Conservation (phyloP, 1,284 basidiomycete genomes). For the Naganishia sp. region DNA sequence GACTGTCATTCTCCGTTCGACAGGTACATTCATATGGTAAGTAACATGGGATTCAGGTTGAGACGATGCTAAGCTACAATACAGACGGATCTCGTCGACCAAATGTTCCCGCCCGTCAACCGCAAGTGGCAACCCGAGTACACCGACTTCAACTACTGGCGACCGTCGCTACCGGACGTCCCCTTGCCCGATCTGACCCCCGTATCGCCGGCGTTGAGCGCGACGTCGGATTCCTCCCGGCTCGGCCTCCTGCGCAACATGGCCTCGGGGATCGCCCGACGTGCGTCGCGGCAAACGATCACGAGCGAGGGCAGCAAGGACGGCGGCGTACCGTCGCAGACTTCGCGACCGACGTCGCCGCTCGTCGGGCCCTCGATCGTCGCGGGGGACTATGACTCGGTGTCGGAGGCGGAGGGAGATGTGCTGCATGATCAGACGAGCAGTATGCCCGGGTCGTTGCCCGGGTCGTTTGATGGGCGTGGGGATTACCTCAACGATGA, state of each 20-base stretch:
- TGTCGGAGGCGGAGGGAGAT: slow-evolving; percentile 30
- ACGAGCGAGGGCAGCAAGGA: slow-evolving; percentile 48
- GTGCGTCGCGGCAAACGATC: slow-evolving; percentile 44
- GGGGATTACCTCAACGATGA: slow-evolving; percentile 39
- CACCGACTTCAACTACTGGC: slow-evolving; percentile 98
- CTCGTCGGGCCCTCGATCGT: slow-evolving; percentile 34
- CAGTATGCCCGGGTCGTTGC: slow-evolving; percentile 69
- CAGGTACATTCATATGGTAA: slow-evolving; percentile 49
- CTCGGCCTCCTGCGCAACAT: slow-evolving; percentile 79
- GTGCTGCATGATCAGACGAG: slow-evolving; percentile 42
- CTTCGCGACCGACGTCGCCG: slow-evolving; percentile 56
- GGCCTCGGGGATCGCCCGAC: slow-evolving; percentile 63
- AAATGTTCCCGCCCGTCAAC: slow-evolving; percentile 97
- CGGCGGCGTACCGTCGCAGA: slow-evolving; percentile 38
- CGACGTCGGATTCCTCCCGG: slow-evolving; percentile 79
- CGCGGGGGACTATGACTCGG: slow-evolving; percentile 19
- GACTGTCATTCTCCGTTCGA: no score
- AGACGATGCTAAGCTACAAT: slow-evolving; percentile 62
- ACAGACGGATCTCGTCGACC: slow-evolving; percentile 98
- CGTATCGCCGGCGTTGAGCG: slow-evolving; percentile 80
- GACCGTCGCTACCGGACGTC: slow-evolving; percentile 72
- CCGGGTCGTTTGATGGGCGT: slow-evolving; percentile 65
- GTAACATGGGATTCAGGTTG: slow-evolving; percentile 50
- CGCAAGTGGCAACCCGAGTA: slow-evolving; percentile 83
- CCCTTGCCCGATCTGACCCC: slow-evolving; percentile 85